Percentiles rank a stretch among this genome's conserved stretches.
These are phyloP conservation scores for Podaxis sp. DNA, from an alignment of 768 basidiomycete species.

Conservation along the genomic window DNA sequence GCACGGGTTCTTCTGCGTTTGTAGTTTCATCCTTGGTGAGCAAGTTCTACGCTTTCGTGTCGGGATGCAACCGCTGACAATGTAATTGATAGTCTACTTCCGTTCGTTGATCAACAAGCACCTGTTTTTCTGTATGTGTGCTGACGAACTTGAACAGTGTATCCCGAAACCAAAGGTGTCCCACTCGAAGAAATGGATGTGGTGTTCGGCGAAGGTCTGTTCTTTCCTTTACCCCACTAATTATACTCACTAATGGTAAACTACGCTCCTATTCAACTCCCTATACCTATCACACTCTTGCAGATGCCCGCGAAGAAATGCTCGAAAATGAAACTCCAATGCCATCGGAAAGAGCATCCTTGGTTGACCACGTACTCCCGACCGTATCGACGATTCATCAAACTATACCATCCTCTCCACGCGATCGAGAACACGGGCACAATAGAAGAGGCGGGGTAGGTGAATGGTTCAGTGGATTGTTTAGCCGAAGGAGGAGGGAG, in stretches of 20 bases:
- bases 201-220: constrained; percentile 83
- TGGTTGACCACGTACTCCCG: constrained; percentile 1
- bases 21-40: constrained; percentile 78
- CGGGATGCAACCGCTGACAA: constrained; percentile 3
- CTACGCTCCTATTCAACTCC: too few species aligned
- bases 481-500: constrained; percentile 33
- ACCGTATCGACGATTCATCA: constrained; percentile 26
- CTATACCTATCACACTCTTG: neutral
- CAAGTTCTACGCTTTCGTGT: constrained; percentile 4
- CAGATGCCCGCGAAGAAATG: constrained; percentile 50
- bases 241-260: neutral
- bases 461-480: constrained; percentile 48
- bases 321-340: constrained; percentile 61
- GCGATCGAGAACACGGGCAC: neutral
- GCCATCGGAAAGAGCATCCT: constrained; percentile 29
- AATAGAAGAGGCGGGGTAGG: neutral
- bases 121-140: neutral
- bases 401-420: constrained; percentile 21
- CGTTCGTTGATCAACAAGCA: constrained; percentile 39
- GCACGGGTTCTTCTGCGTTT: constrained; percentile 90
- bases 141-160: constrained; percentile 45
- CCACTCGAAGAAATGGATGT: constrained; percentile 90
- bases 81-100: constrained; percentile 59
- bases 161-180: constrained; percentile 85
- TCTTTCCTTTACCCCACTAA: neutral